A percentile compares a stretch with the other conserved stretches of the same genome.
phyloP scores from a whole-genome alignment of 805 yeast genomes.

The Isabelozyma heimii region DNA sequence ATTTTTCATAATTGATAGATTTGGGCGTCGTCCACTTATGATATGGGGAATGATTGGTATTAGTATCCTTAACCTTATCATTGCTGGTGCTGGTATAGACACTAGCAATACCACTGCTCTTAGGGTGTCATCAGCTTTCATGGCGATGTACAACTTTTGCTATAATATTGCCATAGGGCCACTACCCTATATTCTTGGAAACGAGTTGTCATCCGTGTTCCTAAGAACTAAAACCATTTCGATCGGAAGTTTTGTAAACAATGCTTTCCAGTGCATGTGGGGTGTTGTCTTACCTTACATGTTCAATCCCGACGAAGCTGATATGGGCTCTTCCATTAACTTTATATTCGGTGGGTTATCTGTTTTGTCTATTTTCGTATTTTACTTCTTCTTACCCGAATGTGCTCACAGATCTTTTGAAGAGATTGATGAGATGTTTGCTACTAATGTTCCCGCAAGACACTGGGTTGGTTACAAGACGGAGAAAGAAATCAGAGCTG shows the following conservation, averaged over 20 bases:
- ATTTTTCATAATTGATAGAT: constrained; percentile 20
- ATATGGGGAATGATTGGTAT: constrained; percentile 21
- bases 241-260: constrained; percentile 10
- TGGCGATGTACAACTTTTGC: constrained; percentile 17
- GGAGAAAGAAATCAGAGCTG: not conserved
- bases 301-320: constrained; percentile 43
- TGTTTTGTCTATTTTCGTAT: constrained; percentile 11
- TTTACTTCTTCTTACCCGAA: constrained; percentile 5
- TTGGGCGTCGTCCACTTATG: constrained; percentile 27
- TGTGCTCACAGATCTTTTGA: constrained; percentile 6
- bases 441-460: constrained; percentile 20
- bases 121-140: constrained; percentile 18
- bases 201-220: constrained; percentile 32
- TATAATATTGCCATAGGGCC: constrained; percentile 38
- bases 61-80: constrained; percentile 17
- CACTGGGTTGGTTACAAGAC: constrained; percentile 18
- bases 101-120: constrained; percentile 15
- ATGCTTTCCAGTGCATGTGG: constrained; percentile 24
- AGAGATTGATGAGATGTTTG: constrained; percentile 9
- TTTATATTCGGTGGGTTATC: constrained; percentile 41
- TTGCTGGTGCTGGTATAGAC: constrained; percentile 22
- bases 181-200: constrained; percentile 29
- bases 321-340: constrained; percentile 45
- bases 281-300: constrained; percentile 41
- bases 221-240: constrained; percentile 36